A percentile compares a stretch with the other conserved stretches of the same genome.
These are phyloP conservation scores for Mollisiaceae sp. DNA, from an alignment of 2,329 filamentous ascomycete species.

Conservation along the genomic window DNA sequence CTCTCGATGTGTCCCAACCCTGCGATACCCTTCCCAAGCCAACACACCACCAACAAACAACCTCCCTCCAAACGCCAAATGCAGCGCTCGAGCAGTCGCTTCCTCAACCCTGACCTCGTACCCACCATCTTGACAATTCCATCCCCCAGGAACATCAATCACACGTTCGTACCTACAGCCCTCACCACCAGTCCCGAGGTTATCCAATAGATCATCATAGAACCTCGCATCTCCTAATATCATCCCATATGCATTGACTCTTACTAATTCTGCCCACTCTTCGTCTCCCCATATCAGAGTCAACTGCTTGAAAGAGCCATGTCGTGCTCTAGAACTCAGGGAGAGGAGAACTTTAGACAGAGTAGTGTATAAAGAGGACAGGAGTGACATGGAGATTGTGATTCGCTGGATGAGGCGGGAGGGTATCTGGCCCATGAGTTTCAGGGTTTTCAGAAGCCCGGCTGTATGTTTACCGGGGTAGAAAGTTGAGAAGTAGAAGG, in stretches of 20 bases:
- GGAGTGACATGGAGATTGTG: conserved; percentile 11
- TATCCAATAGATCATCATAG: conserved; percentile 18
- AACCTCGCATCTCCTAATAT: neutral
- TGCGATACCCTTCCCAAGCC: conserved; percentile 18
- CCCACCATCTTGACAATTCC: neutral
- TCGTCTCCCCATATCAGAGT: conserved; percentile 20
- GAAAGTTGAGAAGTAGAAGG: conserved; percentile 24
- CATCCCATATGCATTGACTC: neutral
- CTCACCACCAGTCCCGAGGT: conserved; percentile 13
- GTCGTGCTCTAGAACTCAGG: conserved; percentile 22
- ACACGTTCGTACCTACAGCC: conserved; percentile 23
- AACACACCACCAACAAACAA: conserved; percentile 22
- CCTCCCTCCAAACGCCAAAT: conserved; percentile 28
- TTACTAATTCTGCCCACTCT: conserved; percentile 7
- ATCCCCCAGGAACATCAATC: conserved; percentile 17
- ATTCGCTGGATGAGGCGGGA: conserved; percentile 19
- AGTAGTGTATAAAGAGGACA: neutral
- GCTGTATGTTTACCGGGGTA: neutral
- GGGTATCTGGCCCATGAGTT: conserved; percentile 27
- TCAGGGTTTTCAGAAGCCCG: conserved; percentile 20
- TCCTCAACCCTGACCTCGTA: conserved; percentile 8
- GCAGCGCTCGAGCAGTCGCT: conserved; percentile 13
- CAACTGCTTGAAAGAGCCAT: conserved; percentile 21
- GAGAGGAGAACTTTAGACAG: conserved; percentile 22
- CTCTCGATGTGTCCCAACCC: neutral